Evolutionary conservation across 1,284 basidiomycete species (phyloP), one percentile per base, ranked within the genome.

Genomic region (Naganishia cerealis): DNA sequence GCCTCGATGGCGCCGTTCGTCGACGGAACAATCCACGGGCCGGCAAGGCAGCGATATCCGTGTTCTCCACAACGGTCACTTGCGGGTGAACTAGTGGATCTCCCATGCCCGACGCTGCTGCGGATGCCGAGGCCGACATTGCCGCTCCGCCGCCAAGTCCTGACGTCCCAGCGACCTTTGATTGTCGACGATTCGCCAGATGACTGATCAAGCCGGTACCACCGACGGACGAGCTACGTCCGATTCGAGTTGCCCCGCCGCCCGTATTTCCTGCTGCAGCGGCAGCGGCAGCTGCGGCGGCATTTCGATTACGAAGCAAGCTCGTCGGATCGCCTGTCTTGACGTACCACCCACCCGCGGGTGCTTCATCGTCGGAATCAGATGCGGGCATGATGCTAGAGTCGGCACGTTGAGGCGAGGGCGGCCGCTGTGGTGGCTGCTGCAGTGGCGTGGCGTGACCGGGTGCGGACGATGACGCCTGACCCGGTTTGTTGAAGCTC

Each of bases 281-380:
- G 16, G 50, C 39, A 10, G 62, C 56, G 8, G 55, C 58, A 16
- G 42, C 36, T 12, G 54, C 58, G 8, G 58, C 40, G 2, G 56
- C 52, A 8, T 38, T 57, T 18, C 57, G 53, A 40, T 33, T 46
- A 42, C 56, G 36, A 13, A 66, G 33, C n/a, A 67, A 43, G 15
- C 55, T 39, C 29, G 48, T 58, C 24, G 70, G 66, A 48, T 71
- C 67, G 18, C 65, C 70, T 48, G 78, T 75, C 18, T 78, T 71
- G 18, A 81, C 75, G 63, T 77, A 78, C 70, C 79, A 81, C 0
- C 80, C 80, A 0, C 77, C 78, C 1, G 68, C 68, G 0, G 79
- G 79, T 0, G 75, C 73, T 12, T 81, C 80, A 29, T 80, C 78
- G 68, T 81, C 80, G 15, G 80, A 81, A 56, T 81, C 80, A n/a